Base-by-base conservation (phyloP, 768 basidiomycete species). In the Panellus pusillus region DNA sequence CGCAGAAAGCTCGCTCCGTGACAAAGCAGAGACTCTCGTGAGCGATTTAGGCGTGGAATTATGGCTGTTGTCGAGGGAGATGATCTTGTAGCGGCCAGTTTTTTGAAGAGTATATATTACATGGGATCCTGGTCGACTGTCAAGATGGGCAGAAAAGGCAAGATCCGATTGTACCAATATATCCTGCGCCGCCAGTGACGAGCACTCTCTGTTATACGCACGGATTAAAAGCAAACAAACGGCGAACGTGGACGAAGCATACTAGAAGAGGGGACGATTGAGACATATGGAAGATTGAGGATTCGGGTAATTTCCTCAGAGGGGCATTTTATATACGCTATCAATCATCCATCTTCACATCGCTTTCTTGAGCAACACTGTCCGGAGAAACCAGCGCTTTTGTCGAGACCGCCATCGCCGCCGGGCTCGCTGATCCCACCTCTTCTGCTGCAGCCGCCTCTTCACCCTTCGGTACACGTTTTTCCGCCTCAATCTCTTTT, bases 1-100 rank as follows among this genome's bases (percentile, higher is more conserved):
- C 52, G 74, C 64, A 12, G 88, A 84, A 14, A 98, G 78, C 61
- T 86, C 84, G 42, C 80, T 82, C 58, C 78, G 79, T 3, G 94
- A 93, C 50, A 98, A 80, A 70, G 91, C 80, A 14, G 86, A 81
- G 42, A 95, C 88, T 57, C 90, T 85, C 47, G 76, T 71, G 44
- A 97, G 79, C 3, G 93, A 83, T 18, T 76, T 75, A 2, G 90
- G 84, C 61, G 84, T 83, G 3, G 97, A 94, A 68, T 99, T 99
- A 72, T 93, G 86, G 75, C 89, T 78, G 76, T 98, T 98, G 76
- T 99, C 97, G 63, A 98, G 81, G 19, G 94, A 89, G 60, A 98
- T 84, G 63, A 98, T 93, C 68, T 89, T 91, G 80, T 90, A 99
- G 58, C 85, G 78, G 54, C 93, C 83, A 12, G 93, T 92, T 66